Evolutionary conservation across 2,329 filamentous ascomycete species (phyloP).

Genomic region (Seiridium unicorne): DNA sequence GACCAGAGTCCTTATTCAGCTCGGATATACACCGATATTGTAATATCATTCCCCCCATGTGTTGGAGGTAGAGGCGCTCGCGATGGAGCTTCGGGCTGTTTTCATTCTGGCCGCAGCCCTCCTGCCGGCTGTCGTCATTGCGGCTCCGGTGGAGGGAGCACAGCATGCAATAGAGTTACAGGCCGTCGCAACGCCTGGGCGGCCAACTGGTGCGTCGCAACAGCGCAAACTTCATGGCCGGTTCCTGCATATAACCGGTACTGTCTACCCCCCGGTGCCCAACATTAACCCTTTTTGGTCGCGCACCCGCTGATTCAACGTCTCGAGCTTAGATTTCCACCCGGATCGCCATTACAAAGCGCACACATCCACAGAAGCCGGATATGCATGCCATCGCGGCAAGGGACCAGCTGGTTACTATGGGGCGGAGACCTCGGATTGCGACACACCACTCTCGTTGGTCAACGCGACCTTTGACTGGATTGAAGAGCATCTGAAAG

Average conservation of each 20-base stretch:
- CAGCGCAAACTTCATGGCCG: slow-evolving; percentile 59
- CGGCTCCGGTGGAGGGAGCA: slow-evolving; percentile 17
- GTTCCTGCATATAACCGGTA: slow-evolving; percentile 89
- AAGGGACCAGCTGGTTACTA: slow-evolving; percentile 76
- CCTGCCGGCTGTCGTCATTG: slow-evolving; percentile 22
- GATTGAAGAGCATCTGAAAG: slow-evolving; percentile 75
- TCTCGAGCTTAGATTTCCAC: slow-evolving; percentile 70
- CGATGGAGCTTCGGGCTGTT: slow-evolving; percentile 20
- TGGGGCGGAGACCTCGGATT: slow-evolving; percentile 83
- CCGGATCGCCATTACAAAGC: slow-evolving; percentile 84
- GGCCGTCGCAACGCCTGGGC: slow-evolving; percentile 9
- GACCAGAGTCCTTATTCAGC: not conserved
- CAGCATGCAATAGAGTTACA: slow-evolving; percentile 25
- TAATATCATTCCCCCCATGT: not conserved
- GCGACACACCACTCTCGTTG: slow-evolving; percentile 79
- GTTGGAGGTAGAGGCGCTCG: slow-evolving; percentile 3
- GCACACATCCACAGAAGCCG: slow-evolving; percentile 68
- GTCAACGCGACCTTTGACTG: slow-evolving; percentile 88
- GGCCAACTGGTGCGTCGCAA: slow-evolving; percentile 11
- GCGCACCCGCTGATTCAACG: slow-evolving; percentile 13
- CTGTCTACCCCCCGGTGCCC: slow-evolving; percentile 23
- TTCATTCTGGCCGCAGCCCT: slow-evolving; percentile 21
- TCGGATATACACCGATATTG: too few species aligned
- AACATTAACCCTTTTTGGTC: slow-evolving; percentile 12
- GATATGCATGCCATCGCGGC: slow-evolving; percentile 75